A percentile compares a stretch with the other conserved stretches of the same genome.
phyloP scores from a whole-genome alignment of 371 early-diverging fungal genomes.

The Mortierella sp. region DNA sequence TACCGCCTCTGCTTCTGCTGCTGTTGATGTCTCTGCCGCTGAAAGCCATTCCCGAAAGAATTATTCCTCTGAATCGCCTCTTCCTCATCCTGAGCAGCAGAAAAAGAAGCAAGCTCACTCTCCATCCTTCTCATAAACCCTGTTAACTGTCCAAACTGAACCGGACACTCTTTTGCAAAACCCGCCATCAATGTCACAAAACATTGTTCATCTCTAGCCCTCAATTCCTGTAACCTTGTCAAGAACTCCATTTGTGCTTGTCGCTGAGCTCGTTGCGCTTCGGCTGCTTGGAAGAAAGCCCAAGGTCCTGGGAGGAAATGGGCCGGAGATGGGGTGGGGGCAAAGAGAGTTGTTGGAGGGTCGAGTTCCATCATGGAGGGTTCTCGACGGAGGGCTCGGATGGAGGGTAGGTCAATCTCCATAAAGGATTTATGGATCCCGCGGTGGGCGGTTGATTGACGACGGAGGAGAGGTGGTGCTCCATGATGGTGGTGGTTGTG shows the following conservation, averaged over 20 bases:
- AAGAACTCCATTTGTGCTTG: constrained; percentile 44
- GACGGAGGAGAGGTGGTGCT: constrained; percentile 36
- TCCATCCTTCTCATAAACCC: constrained; percentile 49
- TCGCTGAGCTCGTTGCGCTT: constrained; percentile 46
- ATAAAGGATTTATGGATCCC: constrained; percentile 45
- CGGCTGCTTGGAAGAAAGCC: constrained; percentile 53
- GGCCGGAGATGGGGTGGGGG: constrained; percentile 29
- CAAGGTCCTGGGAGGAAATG: constrained; percentile 47
- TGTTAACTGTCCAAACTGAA: constrained; percentile 48
- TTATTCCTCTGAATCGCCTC: neutral
- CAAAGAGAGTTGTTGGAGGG: constrained; percentile 43
- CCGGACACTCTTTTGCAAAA: constrained; percentile 49
- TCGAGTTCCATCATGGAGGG: constrained; percentile 57
- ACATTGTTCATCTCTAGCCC: constrained; percentile 41
- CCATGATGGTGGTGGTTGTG: neutral
- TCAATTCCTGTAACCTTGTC: constrained; percentile 42
- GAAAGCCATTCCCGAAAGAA: neutral
- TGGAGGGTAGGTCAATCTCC: constrained; percentile 50
- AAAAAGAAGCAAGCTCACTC: constrained; percentile 24
- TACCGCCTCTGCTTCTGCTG: constrained; percentile 7
- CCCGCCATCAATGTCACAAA: constrained; percentile 41
- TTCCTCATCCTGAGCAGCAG: neutral
- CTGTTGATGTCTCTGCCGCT: neutral
- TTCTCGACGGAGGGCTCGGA: constrained; percentile 41
- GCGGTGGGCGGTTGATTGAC: constrained; percentile 28